Evolutionary conservation across 495 filamentous ascomycete genomes (phyloP), one percentile per base, ranked within the genome.

Genomic region (Hypoxylon perforatum): DNA sequence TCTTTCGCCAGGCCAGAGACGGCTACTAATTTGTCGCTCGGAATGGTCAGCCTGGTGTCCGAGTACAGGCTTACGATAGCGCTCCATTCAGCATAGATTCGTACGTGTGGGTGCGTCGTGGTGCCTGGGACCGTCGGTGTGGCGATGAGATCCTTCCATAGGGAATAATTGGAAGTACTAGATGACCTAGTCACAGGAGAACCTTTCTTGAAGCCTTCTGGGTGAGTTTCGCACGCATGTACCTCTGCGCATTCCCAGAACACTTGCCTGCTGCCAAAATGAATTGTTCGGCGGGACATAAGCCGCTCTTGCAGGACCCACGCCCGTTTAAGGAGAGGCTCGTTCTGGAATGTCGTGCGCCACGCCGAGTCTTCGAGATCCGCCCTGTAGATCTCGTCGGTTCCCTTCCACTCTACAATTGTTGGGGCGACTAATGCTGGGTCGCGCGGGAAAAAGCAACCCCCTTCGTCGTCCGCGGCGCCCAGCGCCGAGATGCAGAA

Each of bases 1-100:
- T 59, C 56, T 38, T 50, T 39, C 12, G 56, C 56, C 19, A 59
- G n/a, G 2, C 56, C 56, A 11, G 56, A 58, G 6, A 58, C 55
- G 7, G 55, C 44, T 25, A 58, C 44, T 33, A 58, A 14, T 18
- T 48, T 58, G 21, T 58, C 55, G n/a, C 15, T 49, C 0, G 55
- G n/a, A 15, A 25, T 5, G 0, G 55, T 58, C 8, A 58, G 33
- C n/a, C 28, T 23, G 11, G 55, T 58, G 36, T 19, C 14, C 12
- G 55, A 58, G 18, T 58, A 58, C 6, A 49, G 6, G 14, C 18
- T 39, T 17, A 58, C 35, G 7, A 36, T 36, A 17, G 44, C 30
- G 14, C 30, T 49, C 55, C 55, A 58, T 4, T 47, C 39, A 14
- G 28, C 30, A 49, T 38, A 18, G 11, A 48, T 38, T 25, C 12